Evolutionary conservation across 208 protist species (phyloP).

Genomic region (Blastocrithidia nonstop): DNA sequence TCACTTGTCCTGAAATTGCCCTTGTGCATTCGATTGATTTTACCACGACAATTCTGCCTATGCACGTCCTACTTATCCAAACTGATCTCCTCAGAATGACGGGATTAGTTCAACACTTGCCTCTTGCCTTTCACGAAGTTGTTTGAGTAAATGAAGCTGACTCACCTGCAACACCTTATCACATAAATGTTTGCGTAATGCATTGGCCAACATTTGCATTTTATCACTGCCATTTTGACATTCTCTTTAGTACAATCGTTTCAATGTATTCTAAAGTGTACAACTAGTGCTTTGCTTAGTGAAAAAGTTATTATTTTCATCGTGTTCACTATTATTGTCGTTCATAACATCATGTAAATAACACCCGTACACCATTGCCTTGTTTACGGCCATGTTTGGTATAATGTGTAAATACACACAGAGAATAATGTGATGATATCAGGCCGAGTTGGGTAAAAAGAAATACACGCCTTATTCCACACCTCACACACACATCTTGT

Average conservation of each 20-base stretch:
- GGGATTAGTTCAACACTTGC: slow-evolving; percentile 68
- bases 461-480: slow-evolving; percentile 32
- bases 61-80: slow-evolving; percentile 8
- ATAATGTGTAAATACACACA: slow-evolving; percentile 15
- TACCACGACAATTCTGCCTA: neutral
- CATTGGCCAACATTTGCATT: slow-evolving; percentile 10
- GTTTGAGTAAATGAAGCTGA: slow-evolving; percentile 67
- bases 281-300: too few relatives aligned
- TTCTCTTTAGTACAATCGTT: too few relatives aligned
- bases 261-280: too few relatives aligned
- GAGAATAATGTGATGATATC: slow-evolving; percentile 45
- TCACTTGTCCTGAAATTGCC: too few relatives aligned
- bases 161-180: slow-evolving; percentile 58
- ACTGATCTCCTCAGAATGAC: slow-evolving; percentile 68
- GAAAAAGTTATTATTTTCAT: too few relatives aligned
- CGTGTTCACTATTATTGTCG: neutral
- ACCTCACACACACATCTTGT: slow-evolving; percentile 47
- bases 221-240: neutral
- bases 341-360: neutral
- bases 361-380: too few relatives aligned
- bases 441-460: slow-evolving; percentile 23
- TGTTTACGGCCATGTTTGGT: too few relatives aligned
- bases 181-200: slow-evolving; percentile 33
- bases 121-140: slow-evolving; percentile 72
- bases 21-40: too few relatives aligned